A percentile compares a stretch with the other conserved stretches of the same genome.
Conservation (phyloP, 2,329 filamentous ascomycete genomes). For the Venturia carpophila region DNA sequence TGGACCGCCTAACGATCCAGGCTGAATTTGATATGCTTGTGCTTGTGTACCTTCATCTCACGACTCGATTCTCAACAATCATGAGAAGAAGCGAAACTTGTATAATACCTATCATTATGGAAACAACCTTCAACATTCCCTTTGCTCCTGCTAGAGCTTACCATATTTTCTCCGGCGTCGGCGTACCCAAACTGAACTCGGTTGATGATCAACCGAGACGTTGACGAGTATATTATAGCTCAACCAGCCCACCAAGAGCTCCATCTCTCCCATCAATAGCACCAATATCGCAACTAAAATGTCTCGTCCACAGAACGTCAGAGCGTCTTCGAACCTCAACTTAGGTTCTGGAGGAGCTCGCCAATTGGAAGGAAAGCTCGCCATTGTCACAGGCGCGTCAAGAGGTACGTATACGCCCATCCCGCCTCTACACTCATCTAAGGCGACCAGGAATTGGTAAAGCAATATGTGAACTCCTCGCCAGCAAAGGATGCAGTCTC, state of each 20-base stretch:
- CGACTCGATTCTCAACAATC: neutral
- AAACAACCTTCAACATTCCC: neutral
- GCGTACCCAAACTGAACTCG: neutral
- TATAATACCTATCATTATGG: neutral
- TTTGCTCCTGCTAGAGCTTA: neutral
- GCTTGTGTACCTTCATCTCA: neutral
- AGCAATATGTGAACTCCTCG: slow-evolving; percentile 60
- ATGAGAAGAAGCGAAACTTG: too few species aligned
- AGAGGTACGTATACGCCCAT: slow-evolving; percentile 13
- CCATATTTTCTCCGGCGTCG: neutral
- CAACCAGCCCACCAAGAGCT: neutral
- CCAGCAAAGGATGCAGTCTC: slow-evolving; percentile 60
- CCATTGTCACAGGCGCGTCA: slow-evolving; percentile 20
- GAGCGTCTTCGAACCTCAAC: slow-evolving; percentile 10
- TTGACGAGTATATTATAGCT: neutral
- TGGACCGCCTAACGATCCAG: neutral
- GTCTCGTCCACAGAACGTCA: slow-evolving; percentile 9
- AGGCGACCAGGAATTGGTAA: slow-evolving; percentile 59
- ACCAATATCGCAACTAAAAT: neutral
- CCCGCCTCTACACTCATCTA: neutral
- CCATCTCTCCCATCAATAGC: neutral
- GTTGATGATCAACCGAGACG: neutral
- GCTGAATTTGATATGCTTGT: neutral
- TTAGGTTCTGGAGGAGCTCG: neutral
- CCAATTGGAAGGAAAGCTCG: slow-evolving; percentile 20